Evolutionary conservation across 2,329 filamentous ascomycete species (phyloP), one percentile per base, ranked within the genome.

Genomic region (Ceratocystiopsis brevicomis): DNA sequence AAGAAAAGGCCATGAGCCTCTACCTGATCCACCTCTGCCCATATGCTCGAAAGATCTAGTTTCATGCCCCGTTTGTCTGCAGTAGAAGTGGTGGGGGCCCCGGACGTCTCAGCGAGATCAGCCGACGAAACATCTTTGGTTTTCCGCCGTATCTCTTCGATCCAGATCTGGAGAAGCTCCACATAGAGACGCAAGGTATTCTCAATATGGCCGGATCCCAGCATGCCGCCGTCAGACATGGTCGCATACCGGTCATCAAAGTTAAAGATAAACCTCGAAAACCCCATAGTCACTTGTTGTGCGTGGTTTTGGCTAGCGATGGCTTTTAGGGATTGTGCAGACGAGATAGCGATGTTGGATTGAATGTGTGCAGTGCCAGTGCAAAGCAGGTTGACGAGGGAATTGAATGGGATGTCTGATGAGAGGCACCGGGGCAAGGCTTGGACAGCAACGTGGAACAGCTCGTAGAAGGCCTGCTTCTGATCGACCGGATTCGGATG

Each of bases 1-100:
- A 98, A 98, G 65, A 98, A 98, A 3, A 98, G 62, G 0, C 90
- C 92, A 56, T 96, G 90, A 0, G 88, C 92, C 58, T 98, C 90
- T 15, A 95, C 83, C 58, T 95, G 87, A 52, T 98, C 90, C 21
- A 98, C 88, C 55, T 96, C 83, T 1, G 86, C 85, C 68, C 87
- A 84, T 3, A 93, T 79, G 45, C 80, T 82, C 0, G 87, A 92
- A 32, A 93, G 63, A 59, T 95, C 87, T 30, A 95, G 71, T 47
- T 85, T 81, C 46, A 83, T 64, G 13, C 76, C 82, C 44, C 84
- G 69, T 50, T 74, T 84, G 36, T 81, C 81, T n/a, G 70, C 61
- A 12, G 64, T 40, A 30, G 25, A 30, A 6, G 25, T 30, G 6
- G 25, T 30, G 8, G 25, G 25, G 6, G 10, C 25, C 25, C 25